phyloP scores from a whole-genome alignment of 495 filamentous ascomycete genomes.

The Lophiotrema nucula region DNA sequence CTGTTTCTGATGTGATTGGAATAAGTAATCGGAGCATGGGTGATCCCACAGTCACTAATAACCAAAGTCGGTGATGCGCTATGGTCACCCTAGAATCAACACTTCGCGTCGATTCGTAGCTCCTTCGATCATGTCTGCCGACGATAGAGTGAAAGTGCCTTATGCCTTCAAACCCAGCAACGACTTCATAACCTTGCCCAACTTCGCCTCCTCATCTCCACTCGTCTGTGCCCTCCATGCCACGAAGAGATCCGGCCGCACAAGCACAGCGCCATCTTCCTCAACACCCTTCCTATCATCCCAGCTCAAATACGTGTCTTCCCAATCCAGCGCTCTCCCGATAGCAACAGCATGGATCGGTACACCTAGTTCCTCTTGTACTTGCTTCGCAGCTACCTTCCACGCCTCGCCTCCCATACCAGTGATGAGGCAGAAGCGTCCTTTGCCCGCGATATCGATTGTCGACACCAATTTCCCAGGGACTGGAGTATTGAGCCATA shows the following conservation, averaged over 20 bases:
- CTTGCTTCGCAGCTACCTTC: constrained; percentile 46
- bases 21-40: too few relatives aligned
- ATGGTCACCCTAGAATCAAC: too few relatives aligned
- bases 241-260: constrained; percentile 27
- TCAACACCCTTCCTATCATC: constrained; percentile 45
- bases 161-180: too few relatives aligned
- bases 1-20: too few relatives aligned
- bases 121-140: too few relatives aligned
- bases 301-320: constrained; percentile 57
- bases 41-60: too few relatives aligned
- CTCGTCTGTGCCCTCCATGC: constrained; percentile 5
- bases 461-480: constrained; percentile 49
- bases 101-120: too few relatives aligned
- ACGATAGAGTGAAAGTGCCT: too few relatives aligned
- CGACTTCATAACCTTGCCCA: background rate
- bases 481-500: constrained; percentile 50
- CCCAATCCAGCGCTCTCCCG: constrained; percentile 51
- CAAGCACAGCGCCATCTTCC: constrained; percentile 53
- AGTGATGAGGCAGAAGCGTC: constrained; percentile 49
- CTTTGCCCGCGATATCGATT: constrained; percentile 54
- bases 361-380: constrained; percentile 40
- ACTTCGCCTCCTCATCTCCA: background rate
- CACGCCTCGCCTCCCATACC: constrained; percentile 53
- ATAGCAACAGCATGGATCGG: constrained; percentile 47
- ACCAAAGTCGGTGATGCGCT: too few relatives aligned